Evolutionary conservation across 768 basidiomycete species (phyloP).

Genomic region (Naganishia vaughanmartiniae): DNA sequence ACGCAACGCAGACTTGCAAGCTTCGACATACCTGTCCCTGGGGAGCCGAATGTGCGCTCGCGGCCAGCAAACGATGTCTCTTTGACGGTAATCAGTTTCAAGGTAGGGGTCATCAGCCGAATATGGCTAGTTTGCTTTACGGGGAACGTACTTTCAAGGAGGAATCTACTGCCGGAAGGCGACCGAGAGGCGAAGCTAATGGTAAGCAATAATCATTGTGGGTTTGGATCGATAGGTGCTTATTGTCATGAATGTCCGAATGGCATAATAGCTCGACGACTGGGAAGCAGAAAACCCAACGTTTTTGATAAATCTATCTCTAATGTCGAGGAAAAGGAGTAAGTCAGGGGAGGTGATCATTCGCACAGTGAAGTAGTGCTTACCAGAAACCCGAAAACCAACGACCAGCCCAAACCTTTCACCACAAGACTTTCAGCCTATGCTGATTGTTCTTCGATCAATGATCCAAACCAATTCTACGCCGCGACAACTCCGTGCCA

Average conservation of each 20-base stretch:
- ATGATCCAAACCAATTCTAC: slow-evolving; percentile 3
- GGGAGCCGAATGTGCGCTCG: neutral
- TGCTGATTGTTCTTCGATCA: slow-evolving; percentile 8
- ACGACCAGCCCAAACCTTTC: neutral
- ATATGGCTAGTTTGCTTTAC: slow-evolving; percentile 8
- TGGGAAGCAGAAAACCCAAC: neutral
- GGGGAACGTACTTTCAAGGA: neutral
- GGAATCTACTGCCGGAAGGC: neutral
- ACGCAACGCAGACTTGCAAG: neutral
- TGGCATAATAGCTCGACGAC: neutral
- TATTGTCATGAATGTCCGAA: neutral
- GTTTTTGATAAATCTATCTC: neutral
- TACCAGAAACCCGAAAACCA: neutral
- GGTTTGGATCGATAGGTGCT: neutral
- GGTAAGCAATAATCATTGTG: neutral
- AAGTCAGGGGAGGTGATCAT: neutral
- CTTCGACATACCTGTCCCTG: slow-evolving; percentile 17
- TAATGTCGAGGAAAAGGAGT: slow-evolving; percentile 2
- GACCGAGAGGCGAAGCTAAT: neutral
- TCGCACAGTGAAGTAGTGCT: neutral
- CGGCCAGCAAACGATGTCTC: neutral
- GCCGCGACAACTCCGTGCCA: neutral
- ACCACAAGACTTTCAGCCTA: slow-evolving; percentile 11
- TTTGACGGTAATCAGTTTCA: slow-evolving; percentile 15
- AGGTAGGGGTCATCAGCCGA: slow-evolving; percentile 13